Base-by-base conservation (phyloP, 345 rosid genomes). In the Laguncularia racemosa region DNA sequence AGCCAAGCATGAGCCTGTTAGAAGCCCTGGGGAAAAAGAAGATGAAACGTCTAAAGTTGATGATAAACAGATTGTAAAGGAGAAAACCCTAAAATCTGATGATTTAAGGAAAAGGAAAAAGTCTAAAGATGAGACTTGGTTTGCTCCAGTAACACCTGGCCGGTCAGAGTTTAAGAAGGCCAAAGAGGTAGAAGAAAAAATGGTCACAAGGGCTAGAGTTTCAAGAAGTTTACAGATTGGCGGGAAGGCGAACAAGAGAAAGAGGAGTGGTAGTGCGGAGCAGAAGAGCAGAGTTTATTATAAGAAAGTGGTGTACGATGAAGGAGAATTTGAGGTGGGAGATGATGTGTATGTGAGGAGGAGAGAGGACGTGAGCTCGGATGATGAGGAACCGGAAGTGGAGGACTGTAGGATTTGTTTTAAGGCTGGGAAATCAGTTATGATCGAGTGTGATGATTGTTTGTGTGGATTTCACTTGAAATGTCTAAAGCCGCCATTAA, bases 361-460 rank as follows among this genome's bases (percentile, higher is more conserved):
- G 76, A 82, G 88, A 75, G 96, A 89, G 57, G 90, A 84, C 2
- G 69, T 72, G 3, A 71, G 70, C 69, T 81, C 91, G 4, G 95
- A 84, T 11, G 81, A 77, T 11, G 89, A 83, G 73, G 84, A 76
- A 1, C 87, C 87, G 0, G 90, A 85, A 52, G 57, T 63, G 46
- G 99, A 89, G 76, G 97, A 93, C 55, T 93, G 99, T 52, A 63
- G 78, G 69, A 60, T 93, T 49, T 93, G 99, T 64, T 87, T 85
- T 62, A 79, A 71, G 65, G 67, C 78, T 44, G 88, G 86, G 67
- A 76, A 66, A 20, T 58, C 58, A 1, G 63, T 82, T n/a, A 87
- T 93, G 99, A 69, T 93, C 9, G 97, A 93, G 48, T 93, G 99
- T 16, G 97, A 93, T 52, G 82, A 83, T 68, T 89, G 99, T 57